Percentiles rank a stretch among this genome's conserved stretches.
These are phyloP conservation scores for Pyricularia pennisetigena DNA, from an alignment of 2,329 filamentous ascomycete species.

Conservation along the genomic window DNA sequence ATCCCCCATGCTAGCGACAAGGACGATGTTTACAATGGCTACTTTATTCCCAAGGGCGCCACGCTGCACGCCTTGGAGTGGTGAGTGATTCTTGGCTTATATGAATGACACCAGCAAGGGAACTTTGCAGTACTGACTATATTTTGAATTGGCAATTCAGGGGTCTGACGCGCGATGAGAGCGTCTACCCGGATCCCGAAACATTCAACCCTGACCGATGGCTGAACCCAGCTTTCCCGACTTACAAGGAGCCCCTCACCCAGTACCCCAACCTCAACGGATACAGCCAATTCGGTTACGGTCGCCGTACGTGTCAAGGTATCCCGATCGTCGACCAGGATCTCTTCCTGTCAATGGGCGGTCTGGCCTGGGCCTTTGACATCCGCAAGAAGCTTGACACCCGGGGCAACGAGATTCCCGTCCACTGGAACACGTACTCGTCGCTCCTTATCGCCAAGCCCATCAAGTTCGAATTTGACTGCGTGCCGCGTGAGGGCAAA, in stretches of 20 bases:
- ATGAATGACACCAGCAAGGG: background rate
- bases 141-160: constrained; percentile 12
- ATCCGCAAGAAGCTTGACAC: constrained; percentile 28
- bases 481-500: constrained; percentile 15
- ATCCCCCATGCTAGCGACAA: constrained; percentile 41
- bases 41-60: constrained; percentile 39
- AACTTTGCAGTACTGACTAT: background rate
- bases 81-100: constrained; percentile 19
- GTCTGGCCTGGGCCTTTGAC: constrained; percentile 41
- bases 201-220: constrained; percentile 29
- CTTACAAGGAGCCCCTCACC: constrained; percentile 27
- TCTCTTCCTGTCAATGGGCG: constrained; percentile 27
- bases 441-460: constrained; percentile 35
- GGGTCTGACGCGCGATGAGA: constrained; percentile 34
- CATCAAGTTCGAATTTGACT: constrained; percentile 26
- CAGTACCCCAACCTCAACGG: constrained; percentile 27
- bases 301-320: constrained; percentile 36
- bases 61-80: constrained; percentile 43
- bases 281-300: constrained; percentile 41
- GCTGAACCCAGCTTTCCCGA: constrained; percentile 25
- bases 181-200: constrained; percentile 25
- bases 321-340: constrained; percentile 30
- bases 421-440: constrained; percentile 34
- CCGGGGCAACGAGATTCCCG: constrained; percentile 28
- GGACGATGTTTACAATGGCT: constrained; percentile 42